phyloP scores from a whole-genome alignment of 208 protist genomes.

The Acanthamoeba healyi region DNA sequence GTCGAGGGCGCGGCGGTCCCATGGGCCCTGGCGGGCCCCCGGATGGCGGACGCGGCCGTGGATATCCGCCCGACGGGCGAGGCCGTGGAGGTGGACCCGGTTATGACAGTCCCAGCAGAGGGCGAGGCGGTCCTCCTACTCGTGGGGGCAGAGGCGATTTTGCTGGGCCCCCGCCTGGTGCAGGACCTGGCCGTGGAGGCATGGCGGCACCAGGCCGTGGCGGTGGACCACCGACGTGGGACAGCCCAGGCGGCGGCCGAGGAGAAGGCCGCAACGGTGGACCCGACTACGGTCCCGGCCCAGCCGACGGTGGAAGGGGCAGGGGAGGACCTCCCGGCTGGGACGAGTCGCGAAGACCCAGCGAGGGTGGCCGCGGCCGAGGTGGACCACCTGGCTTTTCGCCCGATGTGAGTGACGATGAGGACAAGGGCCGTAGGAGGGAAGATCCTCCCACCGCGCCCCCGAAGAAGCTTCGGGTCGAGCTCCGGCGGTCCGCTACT shows the following conservation, averaged over 20 bases:
- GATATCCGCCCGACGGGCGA: too few relatives aligned
- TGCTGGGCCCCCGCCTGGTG: background rate
- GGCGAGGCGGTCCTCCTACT: background rate
- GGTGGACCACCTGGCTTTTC: background rate
- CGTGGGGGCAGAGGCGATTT: background rate
- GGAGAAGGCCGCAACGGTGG: background rate
- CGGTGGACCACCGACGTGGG: background rate
- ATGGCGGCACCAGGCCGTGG: background rate
- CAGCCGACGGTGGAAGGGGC: background rate
- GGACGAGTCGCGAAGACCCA: conserved; percentile 17
- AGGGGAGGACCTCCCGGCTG: background rate
- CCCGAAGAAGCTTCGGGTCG: background rate
- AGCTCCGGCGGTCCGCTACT: conserved; percentile 20
- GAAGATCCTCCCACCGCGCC: background rate
- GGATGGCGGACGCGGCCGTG: background rate
- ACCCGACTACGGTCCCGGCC: background rate
- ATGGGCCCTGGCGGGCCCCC: background rate
- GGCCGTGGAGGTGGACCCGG: too few relatives aligned
- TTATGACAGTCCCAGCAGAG: background rate
- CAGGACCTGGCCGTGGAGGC: background rate
- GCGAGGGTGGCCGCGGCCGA: background rate
- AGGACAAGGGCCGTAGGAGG: background rate
- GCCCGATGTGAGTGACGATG: background rate
- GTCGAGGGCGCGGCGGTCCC: background rate
- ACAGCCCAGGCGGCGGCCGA: background rate